phyloP scores from a whole-genome alignment of 768 basidiomycete species.

The Boletus subparvulus region DNA sequence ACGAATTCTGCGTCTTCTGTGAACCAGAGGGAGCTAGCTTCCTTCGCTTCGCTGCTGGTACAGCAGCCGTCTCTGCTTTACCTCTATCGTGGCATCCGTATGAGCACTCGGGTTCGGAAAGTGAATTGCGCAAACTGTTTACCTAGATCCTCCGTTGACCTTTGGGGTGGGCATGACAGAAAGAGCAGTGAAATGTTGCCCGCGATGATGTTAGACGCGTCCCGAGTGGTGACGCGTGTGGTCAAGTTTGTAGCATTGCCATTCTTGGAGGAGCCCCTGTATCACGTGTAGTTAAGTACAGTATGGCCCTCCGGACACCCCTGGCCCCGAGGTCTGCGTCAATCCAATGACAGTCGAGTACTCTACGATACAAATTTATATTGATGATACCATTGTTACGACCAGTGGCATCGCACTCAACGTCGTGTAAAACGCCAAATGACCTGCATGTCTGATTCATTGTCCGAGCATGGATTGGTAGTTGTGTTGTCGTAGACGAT shows the following conservation, averaged over 20 bases:
- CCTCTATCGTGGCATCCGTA: constrained; percentile 17
- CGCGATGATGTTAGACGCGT: constrained; percentile 11
- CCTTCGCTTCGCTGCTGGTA: constrained; percentile 54
- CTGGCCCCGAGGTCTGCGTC: no score
- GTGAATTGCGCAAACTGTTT: background rate
- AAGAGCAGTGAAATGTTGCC: background rate
- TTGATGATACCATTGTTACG: no score
- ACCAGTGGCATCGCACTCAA: no score
- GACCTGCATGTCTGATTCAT: no score
- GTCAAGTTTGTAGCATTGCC: constrained; percentile 25
- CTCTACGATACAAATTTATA: no score
- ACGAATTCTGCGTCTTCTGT: constrained; percentile 33
- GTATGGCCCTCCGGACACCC: no score
- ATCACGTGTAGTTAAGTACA: no score
- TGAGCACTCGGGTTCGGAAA: constrained; percentile 2
- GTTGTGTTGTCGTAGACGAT: no score
- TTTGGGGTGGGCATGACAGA: constrained; percentile 19
- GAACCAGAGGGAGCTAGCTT: constrained; percentile 43
- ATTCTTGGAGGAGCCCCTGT: constrained; percentile 17
- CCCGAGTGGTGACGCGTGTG: constrained; percentile 28
- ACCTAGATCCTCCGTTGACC: constrained; percentile 18
- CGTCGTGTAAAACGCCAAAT: no score
- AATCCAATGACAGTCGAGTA: no score
- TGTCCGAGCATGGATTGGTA: no score
- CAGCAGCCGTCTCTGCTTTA: constrained; percentile 21